Evolutionary conservation across 257 asterid genomes (phyloP).

Genomic region (Solanum ossicruentum): DNA sequence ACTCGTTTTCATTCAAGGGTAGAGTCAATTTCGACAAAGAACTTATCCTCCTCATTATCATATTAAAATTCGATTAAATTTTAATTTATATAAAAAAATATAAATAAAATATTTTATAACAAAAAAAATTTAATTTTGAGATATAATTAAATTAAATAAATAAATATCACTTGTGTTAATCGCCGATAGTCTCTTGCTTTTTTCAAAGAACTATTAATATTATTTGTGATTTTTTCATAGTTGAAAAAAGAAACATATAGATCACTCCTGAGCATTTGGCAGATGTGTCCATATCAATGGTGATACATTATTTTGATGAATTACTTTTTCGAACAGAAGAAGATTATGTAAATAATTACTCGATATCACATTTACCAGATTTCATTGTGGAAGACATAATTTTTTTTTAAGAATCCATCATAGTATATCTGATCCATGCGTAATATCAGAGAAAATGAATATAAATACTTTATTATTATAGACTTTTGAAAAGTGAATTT

Average conservation of each 20-base stretch:
- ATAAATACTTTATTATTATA: background rate
- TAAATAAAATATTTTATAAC: background rate
- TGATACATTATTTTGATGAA: too few relatives aligned
- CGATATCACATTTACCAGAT: too few relatives aligned
- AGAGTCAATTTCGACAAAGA: background rate
- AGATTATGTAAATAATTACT: too few relatives aligned
- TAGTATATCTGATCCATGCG: too few relatives aligned
- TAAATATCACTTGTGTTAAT: background rate
- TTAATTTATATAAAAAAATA: rapidly evolving
- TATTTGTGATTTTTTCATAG: background rate
- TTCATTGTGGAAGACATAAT: too few relatives aligned
- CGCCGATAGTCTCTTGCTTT: background rate
- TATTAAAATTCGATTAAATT: rapidly evolving
- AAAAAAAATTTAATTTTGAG: rapidly evolving
- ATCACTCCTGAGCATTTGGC: background rate
- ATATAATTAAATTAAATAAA: background rate
- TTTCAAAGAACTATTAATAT: background rate
- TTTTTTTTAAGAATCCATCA: too few relatives aligned
- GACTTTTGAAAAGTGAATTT: background rate
- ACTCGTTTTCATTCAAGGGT: background rate
- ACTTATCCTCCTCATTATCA: background rate
- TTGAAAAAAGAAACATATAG: background rate
- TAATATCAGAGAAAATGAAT: too few relatives aligned
- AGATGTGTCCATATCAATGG: too few relatives aligned
- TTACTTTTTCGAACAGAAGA: too few relatives aligned